Base-by-base conservation (phyloP, 2,329 filamentous ascomycete genomes). In the Colletotrichum lentis region DNA sequence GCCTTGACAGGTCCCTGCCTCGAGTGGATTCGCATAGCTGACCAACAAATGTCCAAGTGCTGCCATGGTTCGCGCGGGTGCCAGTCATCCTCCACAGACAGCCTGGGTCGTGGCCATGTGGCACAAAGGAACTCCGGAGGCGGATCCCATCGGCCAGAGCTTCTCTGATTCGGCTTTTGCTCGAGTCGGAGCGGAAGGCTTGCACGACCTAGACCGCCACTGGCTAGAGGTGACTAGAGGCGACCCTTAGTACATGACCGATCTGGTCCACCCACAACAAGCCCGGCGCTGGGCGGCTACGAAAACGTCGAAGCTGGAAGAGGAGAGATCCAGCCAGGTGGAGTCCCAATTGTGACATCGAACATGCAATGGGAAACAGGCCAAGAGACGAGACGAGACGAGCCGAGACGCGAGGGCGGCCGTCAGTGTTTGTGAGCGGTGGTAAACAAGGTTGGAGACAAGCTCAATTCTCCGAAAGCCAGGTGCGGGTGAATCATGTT, bases 221-320 rank as follows among this genome's bases (percentile, higher is more conserved):
- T 61, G 20, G 43, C 7, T 44, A 11, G 12, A 24, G 22, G 56
- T 22, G 22, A n/a, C 47, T 44, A 7, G 8, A 24, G 22, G 39
- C 41, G 22, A n/a, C 47, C 18, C 27, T 22, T 47, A 16, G 56
- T 8, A 37, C 31, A 35, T 20, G 12, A 54, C 39, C 14, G 35
- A 50, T 31, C 62, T 65, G 55, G 65, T 49, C 54, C 47, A 16
- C 47, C 8, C n/a, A 8, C 14, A n/a, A 46, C 43, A 52, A 64
- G 49, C 41, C 35, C 54, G 20, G 54, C 49, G 65, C 65, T 49
- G 10, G 46, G 41, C 65, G 37, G 54, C 55, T 27, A 54, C 43
- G 47, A 50, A 68, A 65, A 46, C 65, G 65, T 68, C 66, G 62
- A 68, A 60, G 55, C 50, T 65, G 55, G 56, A 60, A n/a, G 35